Evolutionary conservation across 139 green algal genomes (phyloP).

Genomic region (Chlamydomonas eustigma): DNA sequence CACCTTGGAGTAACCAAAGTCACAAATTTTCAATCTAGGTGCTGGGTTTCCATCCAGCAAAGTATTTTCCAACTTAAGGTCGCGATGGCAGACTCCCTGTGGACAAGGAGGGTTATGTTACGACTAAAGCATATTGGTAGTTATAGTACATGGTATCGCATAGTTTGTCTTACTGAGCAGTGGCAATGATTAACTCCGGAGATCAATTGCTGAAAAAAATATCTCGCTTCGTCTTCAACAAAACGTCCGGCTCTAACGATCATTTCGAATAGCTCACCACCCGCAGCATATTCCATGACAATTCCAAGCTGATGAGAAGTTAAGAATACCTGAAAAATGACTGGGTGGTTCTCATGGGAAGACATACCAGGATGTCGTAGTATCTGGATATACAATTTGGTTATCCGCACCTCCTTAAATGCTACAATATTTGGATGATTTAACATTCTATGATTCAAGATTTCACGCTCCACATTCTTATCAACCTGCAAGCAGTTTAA

Average conservation of each 20-base stretch:
- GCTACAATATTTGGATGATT: slow-evolving; percentile 95
- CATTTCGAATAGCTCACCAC: slow-evolving; percentile 93
- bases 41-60: slow-evolving; percentile 84
- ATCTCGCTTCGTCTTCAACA: slow-evolving; percentile 92
- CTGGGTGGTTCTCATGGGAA: neutral
- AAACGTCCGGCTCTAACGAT: slow-evolving; percentile 92
- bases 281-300: slow-evolving; percentile 81
- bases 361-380: too few species aligned
- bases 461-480: slow-evolving; percentile 96
- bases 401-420: slow-evolving; percentile 83
- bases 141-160: too few species aligned
- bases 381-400: too few species aligned
- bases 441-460: slow-evolving; percentile 93
- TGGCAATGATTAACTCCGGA: slow-evolving; percentile 94
- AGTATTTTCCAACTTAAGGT: slow-evolving; percentile 98
- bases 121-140: neutral
- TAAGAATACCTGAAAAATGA: slow-evolving; percentile 61
- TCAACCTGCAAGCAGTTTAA: slow-evolving; percentile 94
- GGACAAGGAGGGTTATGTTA: neutral
- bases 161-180: slow-evolving; percentile 53
- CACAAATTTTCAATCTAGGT: slow-evolving; percentile 93
- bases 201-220: slow-evolving; percentile 99
- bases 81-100: slow-evolving; percentile 91
- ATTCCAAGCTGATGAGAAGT: slow-evolving; percentile 75
- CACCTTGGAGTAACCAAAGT: slow-evolving; percentile 92